These are phyloP conservation scores for Rhodofomes roseus DNA, from an alignment of 1,284 basidiomycete genomes.

Conservation along the genomic window DNA sequence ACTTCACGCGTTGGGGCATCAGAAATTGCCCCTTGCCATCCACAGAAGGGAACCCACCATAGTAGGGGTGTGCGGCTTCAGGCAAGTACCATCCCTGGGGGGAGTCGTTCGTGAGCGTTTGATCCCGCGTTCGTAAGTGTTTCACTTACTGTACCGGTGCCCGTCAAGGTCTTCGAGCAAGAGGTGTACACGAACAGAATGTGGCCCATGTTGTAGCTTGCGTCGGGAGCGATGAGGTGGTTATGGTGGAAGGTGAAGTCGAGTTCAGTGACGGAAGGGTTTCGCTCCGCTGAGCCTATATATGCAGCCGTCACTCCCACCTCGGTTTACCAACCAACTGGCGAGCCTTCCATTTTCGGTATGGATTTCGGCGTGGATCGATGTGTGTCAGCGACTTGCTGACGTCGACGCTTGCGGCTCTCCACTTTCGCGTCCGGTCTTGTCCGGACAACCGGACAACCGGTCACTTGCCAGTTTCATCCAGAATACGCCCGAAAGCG, in stretches of 20 bases:
- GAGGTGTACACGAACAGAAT: conserved; percentile 80
- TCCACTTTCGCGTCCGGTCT: too few species aligned
- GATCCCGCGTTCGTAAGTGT: background rate
- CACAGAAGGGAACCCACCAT: conserved; percentile 26
- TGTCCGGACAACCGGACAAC: too few species aligned
- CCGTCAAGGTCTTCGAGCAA: conserved; percentile 56
- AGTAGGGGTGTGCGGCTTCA: conserved; percentile 82
- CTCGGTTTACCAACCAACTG: background rate
- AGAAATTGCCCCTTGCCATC: background rate
- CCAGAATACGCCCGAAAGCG: too few species aligned
- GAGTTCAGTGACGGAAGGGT: background rate
- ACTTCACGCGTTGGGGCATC: conserved; percentile 22
- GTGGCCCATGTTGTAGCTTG: conserved; percentile 25
- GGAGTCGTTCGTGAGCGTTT: background rate
- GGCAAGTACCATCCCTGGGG: conserved; percentile 65
- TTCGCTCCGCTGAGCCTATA: background rate
- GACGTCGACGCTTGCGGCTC: background rate
- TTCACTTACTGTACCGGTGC: conserved; percentile 48
- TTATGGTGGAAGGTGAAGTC: background rate
- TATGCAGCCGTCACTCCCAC: background rate
- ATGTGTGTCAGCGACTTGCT: background rate
- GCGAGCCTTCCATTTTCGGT: background rate
- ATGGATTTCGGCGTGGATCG: background rate
- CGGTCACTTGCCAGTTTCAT: too few species aligned
- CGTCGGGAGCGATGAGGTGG: background rate